phyloP scores from a whole-genome alignment of 805 yeast species.

The Candida germanica region DNA sequence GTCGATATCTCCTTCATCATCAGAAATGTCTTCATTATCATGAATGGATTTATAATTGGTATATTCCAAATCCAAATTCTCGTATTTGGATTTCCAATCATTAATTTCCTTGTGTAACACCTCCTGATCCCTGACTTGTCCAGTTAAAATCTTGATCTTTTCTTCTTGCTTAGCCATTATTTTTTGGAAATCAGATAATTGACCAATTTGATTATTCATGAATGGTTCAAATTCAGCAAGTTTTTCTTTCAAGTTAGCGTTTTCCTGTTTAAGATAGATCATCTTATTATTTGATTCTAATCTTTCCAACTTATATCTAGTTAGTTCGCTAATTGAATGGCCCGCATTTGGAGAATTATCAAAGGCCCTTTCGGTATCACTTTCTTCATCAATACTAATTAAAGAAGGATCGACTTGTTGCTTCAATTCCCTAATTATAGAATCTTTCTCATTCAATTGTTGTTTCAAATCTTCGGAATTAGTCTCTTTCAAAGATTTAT shows the following conservation, averaged over 20 bases:
- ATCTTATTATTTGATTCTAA: slow-evolving; percentile 44
- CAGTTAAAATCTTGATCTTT: slow-evolving; percentile 39
- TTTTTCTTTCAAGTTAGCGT: slow-evolving; percentile 38
- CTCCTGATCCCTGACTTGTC: slow-evolving; percentile 43
- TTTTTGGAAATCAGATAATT: slow-evolving; percentile 50
- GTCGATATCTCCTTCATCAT: slow-evolving; percentile 27
- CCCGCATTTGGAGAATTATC: slow-evolving; percentile 7
- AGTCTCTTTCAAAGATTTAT: slow-evolving; percentile 11
- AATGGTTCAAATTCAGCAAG: slow-evolving; percentile 48
- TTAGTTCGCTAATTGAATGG: slow-evolving; percentile 28
- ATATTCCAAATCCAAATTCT: slow-evolving; percentile 43
- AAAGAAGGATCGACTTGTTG: slow-evolving; percentile 22
- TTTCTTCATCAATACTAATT: slow-evolving; percentile 18
- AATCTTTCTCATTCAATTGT: slow-evolving; percentile 29
- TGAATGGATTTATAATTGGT: slow-evolving; percentile 36
- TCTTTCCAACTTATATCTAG: slow-evolving; percentile 41
- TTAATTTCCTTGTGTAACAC: slow-evolving; percentile 43
- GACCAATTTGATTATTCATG: slow-evolving; percentile 50
- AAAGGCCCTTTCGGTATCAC: slow-evolving; percentile 16
- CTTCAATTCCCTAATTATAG: slow-evolving; percentile 30
- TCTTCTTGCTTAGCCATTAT: slow-evolving; percentile 53
- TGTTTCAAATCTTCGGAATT: slow-evolving; percentile 14
- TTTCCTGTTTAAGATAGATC: slow-evolving; percentile 46
- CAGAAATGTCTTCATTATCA: slow-evolving; percentile 30
- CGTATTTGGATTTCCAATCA: slow-evolving; percentile 47